Conservation (phyloP, 257 asterid species). For the Nyctanthes arbortristis region DNA sequence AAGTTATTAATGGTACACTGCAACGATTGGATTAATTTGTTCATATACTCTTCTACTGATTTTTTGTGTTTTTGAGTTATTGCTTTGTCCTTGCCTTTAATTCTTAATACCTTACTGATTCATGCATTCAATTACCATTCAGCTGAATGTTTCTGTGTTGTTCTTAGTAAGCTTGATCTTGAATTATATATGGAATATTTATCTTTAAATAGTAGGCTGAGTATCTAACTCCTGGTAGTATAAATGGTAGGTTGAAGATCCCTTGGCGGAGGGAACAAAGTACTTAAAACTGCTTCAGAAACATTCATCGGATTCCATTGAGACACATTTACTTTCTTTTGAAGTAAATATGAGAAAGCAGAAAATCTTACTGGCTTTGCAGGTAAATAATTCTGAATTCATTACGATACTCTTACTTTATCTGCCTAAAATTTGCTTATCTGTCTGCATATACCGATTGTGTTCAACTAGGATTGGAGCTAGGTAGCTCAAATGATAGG, state of each 20-base stretch:
- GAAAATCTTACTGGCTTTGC: constrained; percentile 75
- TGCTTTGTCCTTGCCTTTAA: constrained; percentile 1
- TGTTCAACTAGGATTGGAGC: constrained; percentile 9
- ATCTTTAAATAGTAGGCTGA: neutral
- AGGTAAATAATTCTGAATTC: constrained; percentile 44
- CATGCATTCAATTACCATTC: neutral
- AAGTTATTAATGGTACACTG: constrained; percentile 49
- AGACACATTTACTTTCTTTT: constrained; percentile 84
- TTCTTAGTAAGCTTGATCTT: constrained; percentile 11
- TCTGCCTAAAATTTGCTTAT: constrained; percentile 39
- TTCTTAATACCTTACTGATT: constrained; percentile 5
- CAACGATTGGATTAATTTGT: constrained; percentile 16
- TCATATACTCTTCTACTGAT: constrained; percentile 10
- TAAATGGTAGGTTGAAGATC: constrained; percentile 76
- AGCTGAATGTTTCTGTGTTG: neutral
- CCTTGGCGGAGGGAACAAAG: constrained; percentile 86
- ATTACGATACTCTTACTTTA: neutral
- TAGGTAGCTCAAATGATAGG: neutral
- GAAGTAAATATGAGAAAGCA: constrained; percentile 89
- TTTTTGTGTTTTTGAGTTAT: constrained; percentile 9
- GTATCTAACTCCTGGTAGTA: constrained; percentile 6
- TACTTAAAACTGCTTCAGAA: constrained; percentile 89
- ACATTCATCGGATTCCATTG: constrained; percentile 78
- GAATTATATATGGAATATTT: neutral
- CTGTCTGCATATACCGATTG: constrained; percentile 15